Conservation (phyloP, 78 protist genomes). For the Planoprotostelium fungivorum region DNA sequence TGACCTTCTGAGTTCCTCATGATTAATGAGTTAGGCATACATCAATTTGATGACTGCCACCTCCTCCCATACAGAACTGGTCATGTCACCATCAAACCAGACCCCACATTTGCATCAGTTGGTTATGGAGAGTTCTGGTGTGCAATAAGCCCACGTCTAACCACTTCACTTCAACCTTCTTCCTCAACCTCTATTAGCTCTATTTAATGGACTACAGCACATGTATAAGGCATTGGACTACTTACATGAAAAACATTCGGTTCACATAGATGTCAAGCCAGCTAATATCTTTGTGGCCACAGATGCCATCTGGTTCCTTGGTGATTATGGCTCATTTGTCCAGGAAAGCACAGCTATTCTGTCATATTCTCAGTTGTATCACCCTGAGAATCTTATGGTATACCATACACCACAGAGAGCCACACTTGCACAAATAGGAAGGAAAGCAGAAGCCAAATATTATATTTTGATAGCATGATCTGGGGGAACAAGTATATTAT, state of each 20-base stretch:
- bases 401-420: too few species aligned
- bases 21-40: neutral
- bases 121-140: constrained; percentile 1
- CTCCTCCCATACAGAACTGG: neutral
- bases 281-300: neutral
- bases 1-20: neutral
- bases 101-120: neutral
- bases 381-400: neutral
- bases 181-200: neutral
- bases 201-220: neutral
- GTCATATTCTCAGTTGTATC: neutral
- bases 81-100: neutral
- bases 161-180: neutral
- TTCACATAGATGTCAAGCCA: neutral
- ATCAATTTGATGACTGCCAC: neutral
- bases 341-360: neutral
- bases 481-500: too few species aligned
- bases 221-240: neutral
- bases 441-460: too few species aligned
- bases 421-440: too few species aligned
- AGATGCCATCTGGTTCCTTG: neutral
- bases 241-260: neutral
- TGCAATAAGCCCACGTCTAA: neutral
- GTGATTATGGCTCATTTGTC: neutral
- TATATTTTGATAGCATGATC: too few species aligned